Conservation (phyloP, 257 asterid genomes). For the Solanum ossicruentum region DNA sequence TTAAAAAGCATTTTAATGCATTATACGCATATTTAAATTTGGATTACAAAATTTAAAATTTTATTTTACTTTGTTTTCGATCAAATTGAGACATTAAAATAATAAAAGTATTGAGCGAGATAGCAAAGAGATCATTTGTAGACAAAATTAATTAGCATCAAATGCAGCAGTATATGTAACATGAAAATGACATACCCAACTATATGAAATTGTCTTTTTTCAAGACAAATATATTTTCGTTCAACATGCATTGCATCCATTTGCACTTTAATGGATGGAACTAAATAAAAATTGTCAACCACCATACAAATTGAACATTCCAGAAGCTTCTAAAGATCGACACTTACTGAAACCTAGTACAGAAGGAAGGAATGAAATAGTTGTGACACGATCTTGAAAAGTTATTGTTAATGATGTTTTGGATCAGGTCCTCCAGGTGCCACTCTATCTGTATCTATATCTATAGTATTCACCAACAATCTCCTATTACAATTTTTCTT, state of each 20-base stretch:
- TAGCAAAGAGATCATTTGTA: not conserved
- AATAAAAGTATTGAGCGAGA: not conserved
- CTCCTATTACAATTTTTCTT: not conserved
- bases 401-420: not conserved
- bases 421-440: conserved; percentile 24
- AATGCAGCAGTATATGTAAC: not conserved
- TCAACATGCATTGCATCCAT: not conserved
- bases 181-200: not conserved
- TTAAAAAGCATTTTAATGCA: no score
- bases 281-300: not conserved
- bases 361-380: not conserved
- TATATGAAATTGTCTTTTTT: not conserved
- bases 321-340: not conserved
- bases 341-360: not conserved
- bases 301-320: not conserved
- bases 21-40: no score
- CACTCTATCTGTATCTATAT: not conserved
- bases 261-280: not conserved
- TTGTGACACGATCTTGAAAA: not conserved
- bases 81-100: not conserved
- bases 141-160: not conserved
- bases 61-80: not conserved
- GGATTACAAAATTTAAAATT: not conserved
- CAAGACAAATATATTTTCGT: not conserved
- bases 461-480: not conserved